Evolutionary conservation across 2,329 filamentous ascomycete species (phyloP).

Genomic region (Aspergillus tanneri): DNA sequence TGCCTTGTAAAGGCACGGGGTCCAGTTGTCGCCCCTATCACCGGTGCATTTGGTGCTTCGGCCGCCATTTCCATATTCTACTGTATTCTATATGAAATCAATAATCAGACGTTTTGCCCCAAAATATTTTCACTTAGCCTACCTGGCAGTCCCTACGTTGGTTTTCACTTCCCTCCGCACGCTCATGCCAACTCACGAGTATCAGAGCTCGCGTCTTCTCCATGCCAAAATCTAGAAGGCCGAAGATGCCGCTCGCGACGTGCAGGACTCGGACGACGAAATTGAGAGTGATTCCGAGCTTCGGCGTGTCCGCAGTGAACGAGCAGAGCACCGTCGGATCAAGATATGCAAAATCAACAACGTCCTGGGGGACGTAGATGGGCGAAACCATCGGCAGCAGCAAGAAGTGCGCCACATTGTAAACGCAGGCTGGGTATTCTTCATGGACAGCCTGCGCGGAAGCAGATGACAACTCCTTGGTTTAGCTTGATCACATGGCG

Average conservation of each 20-base stretch:
- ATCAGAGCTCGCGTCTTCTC: constrained; percentile 77
- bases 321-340: constrained; percentile 59
- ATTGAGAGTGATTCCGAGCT: constrained; percentile 52
- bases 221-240: constrained; percentile 64
- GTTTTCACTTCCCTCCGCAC: constrained; percentile 66
- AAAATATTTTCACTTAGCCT: constrained; percentile 68
- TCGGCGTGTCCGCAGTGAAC: constrained; percentile 50
- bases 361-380: constrained; percentile 66
- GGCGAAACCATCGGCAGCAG: constrained; percentile 57
- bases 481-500: constrained; percentile 89
- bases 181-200: constrained; percentile 68
- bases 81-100: constrained; percentile 66
- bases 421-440: constrained; percentile 80
- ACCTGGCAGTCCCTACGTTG: constrained; percentile 66
- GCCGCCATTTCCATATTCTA: constrained; percentile 76
- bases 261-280: constrained; percentile 52
- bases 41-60: constrained; percentile 78
- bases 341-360: constrained; percentile 68
- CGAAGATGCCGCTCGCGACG: constrained; percentile 34
- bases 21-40: constrained; percentile 72
- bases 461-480: constrained; percentile 79
- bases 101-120: constrained; percentile 42
- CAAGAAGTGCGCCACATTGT: constrained; percentile 65
- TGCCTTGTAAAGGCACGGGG: constrained; percentile 72
- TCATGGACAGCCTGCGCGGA: constrained; percentile 65